Conservation (phyloP, 2,329 filamentous ascomycete genomes). For the Hymenoscyphus infarciens region DNA sequence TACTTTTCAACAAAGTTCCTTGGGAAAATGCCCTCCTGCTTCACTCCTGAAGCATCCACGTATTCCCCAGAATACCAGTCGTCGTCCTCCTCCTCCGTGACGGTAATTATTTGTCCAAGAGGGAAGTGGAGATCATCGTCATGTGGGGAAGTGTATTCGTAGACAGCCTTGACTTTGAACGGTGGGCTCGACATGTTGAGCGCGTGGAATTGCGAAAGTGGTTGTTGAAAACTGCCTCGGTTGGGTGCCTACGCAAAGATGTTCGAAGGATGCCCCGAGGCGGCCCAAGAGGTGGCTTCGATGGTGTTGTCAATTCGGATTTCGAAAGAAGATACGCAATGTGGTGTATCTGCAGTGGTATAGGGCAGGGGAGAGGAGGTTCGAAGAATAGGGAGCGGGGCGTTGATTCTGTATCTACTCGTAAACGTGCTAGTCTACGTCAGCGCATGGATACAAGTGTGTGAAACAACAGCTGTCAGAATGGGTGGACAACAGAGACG, state of each 20-base stretch:
- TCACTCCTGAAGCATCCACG: constrained; percentile 67
- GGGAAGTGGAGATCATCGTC: constrained; percentile 91
- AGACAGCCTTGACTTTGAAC: constrained; percentile 95
- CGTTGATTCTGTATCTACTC: constrained; percentile 28
- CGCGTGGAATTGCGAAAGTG: constrained; percentile 33
- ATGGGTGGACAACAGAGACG: constrained; percentile 18
- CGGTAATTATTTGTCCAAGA: constrained; percentile 84
- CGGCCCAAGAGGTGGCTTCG: constrained; percentile 17
- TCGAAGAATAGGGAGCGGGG: constrained; percentile 24
- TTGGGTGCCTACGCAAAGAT: constrained; percentile 23
- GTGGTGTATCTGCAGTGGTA: constrained; percentile 18
- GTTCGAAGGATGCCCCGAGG: constrained; percentile 17
- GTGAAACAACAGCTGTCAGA: constrained; percentile 21
- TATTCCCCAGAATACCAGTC: constrained; percentile 96
- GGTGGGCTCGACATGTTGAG: constrained; percentile 63
- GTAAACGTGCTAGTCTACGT: constrained; percentile 33
- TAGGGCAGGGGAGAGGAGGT: constrained; percentile 23
- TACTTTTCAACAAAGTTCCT: constrained; percentile 97
- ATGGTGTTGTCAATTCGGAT: constrained; percentile 16
- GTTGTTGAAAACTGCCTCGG: constrained; percentile 19
- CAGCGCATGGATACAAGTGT: constrained; percentile 26
- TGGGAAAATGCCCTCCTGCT: constrained; percentile 84
- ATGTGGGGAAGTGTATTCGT: constrained; percentile 88
- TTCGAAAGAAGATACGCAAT: constrained; percentile 14
- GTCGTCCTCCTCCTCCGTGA: constrained; percentile 85